A percentile compares a stretch with the other conserved stretches of the same genome.
Conservation (phyloP, 495 filamentous ascomycete species). For the Opeltia flavorubescens region DNA sequence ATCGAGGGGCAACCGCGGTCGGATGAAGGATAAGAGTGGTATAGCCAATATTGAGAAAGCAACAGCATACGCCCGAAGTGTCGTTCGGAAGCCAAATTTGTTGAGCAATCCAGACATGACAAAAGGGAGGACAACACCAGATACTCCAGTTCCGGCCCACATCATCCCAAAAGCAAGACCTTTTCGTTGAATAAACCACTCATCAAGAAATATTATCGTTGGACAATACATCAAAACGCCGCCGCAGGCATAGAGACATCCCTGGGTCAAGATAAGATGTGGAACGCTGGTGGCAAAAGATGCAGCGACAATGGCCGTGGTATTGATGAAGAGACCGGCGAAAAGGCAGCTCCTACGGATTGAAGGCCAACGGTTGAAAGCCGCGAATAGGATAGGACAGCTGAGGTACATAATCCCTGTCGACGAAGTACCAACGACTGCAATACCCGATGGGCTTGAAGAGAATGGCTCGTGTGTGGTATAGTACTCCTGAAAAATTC, state of each 20-base stretch:
- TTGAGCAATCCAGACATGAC: conserved; percentile 34
- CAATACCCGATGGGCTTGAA: conserved; percentile 24
- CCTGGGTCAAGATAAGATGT: conserved; percentile 37
- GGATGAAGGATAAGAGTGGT: conserved; percentile 41
- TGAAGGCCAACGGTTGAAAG: conserved; percentile 22
- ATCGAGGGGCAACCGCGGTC: conserved; percentile 38
- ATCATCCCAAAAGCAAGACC: conserved; percentile 33
- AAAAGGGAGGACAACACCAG: conserved; percentile 34
- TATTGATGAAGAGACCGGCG: conserved; percentile 29
- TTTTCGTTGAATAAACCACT: conserved; percentile 38
- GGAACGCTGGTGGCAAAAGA: conserved; percentile 31
- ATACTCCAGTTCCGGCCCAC: conserved; percentile 28
- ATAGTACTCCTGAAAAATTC: conserved; percentile 47
- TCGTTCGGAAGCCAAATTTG: conserved; percentile 36
- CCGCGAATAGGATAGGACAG: conserved; percentile 30
- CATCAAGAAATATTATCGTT: conserved; percentile 33
- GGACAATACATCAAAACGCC: conserved; percentile 31
- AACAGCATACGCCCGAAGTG: conserved; percentile 32
- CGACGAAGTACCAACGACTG: conserved; percentile 32
- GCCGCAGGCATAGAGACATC: conserved; percentile 34
- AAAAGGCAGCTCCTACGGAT: conserved; percentile 24
- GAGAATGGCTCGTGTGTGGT: conserved; percentile 31
- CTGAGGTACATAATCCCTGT: conserved; percentile 39
- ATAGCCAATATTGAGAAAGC: conserved; percentile 29
- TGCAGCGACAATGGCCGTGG: conserved; percentile 25